Conservation (phyloP, 768 basidiomycete genomes). For the Butyriboletus loyo region DNA sequence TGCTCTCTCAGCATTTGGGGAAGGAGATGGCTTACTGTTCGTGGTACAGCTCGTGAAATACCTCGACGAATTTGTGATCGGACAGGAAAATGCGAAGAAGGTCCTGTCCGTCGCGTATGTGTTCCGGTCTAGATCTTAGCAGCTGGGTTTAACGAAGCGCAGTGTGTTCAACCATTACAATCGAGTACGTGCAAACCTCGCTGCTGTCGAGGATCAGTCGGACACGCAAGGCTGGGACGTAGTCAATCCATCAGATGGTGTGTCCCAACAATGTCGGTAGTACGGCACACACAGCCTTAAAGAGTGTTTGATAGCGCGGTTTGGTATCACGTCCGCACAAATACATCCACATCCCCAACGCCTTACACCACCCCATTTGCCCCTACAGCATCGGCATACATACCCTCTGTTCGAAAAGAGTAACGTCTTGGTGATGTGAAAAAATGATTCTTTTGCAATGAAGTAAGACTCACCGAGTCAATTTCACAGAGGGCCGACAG, state of each 20-base stretch:
- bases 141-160: conserved; percentile 2
- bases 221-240: conserved; percentile 28
- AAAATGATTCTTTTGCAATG: conserved; percentile 16
- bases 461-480: conserved; percentile 4
- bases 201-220: conserved; percentile 42
- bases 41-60: conserved; percentile 69
- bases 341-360: conserved; percentile 58
- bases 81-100: conserved; percentile 91
- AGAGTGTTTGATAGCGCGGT: conserved; percentile 26
- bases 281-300: neutral
- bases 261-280: conserved; percentile 4
- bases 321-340: conserved; percentile 52
- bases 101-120: conserved; percentile 91
- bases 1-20: neutral
- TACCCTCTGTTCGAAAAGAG: conserved; percentile 85
- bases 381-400: conserved; percentile 42
- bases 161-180: conserved; percentile 97
- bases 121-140: neutral
- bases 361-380: conserved; percentile 29
- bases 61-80: conserved; percentile 85
- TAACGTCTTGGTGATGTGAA: conserved; percentile 87
- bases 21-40: conserved; percentile 9
- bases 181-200: conserved; percentile 72
- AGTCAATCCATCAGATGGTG: conserved; percentile 27
- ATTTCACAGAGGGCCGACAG: conserved; percentile 69